Base-by-base conservation (phyloP, 768 basidiomycete species). In the Goffeauzyma gilvescens region DNA sequence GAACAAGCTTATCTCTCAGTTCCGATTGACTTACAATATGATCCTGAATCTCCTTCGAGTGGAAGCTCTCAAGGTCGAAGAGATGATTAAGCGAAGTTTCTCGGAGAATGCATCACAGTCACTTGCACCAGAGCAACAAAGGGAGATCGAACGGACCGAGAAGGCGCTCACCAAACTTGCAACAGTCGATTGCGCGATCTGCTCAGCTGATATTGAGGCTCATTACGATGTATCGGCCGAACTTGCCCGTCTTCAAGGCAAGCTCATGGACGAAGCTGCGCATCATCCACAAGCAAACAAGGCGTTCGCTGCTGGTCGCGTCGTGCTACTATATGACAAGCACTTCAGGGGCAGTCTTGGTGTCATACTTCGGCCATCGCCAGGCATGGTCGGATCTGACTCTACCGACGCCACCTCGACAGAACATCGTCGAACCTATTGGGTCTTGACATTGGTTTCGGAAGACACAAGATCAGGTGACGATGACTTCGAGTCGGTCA, bases 21-120 rank as follows among this genome's bases (percentile, higher is more conserved):
- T 98, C 69, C 87, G 95, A 65, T 69, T 98, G 12, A 90, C 93
- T 14, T 98, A 98, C 65, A 98, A 98, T 63, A 98, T 98, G 93
- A 74, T 98, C 24, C 69, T 98, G 58, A 98, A 96, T 65, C 66
- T 98, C 51, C 89, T 98, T 76, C 81, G 95, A 59, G 93, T 98
- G 14, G 93, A 98, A 64, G 90, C 89, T 5, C 78, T 98, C 53
- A 95, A 84, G 54, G 93, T 93, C 5, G 93, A 98, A 66, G 95
- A 73, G 62, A 96, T 98, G 90, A 71, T 98, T 9, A 84, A 93
- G 64, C 71, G 83, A 34, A 95, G 87, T 67, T 98, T 98, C 71
- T 82, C 93, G 14, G 93, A 98, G 67, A 96, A 96, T 58, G 78
- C 86, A 1, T 81, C 93, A 0, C 93, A 98, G 57, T 71, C 79